Conservation (phyloP, 805 yeast species). For the Peterozyma toletana region DNA sequence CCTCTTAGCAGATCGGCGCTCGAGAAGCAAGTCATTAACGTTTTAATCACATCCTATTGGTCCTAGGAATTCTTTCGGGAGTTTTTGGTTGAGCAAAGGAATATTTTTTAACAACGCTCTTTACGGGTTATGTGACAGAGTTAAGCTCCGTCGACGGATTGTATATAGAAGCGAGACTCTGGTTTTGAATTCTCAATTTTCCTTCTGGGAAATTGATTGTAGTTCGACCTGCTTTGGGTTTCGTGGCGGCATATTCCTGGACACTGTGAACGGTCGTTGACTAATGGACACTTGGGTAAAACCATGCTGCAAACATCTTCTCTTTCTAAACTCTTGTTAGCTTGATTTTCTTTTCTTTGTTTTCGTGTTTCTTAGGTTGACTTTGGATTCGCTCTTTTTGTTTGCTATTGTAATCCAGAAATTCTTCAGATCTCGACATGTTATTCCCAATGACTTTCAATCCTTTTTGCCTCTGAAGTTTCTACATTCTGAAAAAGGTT, state of each 20-base stretch:
- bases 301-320: constrained; percentile 95
- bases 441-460: too few relatives aligned
- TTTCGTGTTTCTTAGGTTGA: not conserved
- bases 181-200: constrained; percentile 52
- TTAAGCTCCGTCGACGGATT: constrained; percentile 96
- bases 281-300: constrained; percentile 98
- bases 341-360: too few relatives aligned
- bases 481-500: too few relatives aligned
- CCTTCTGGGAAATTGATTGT: constrained; percentile 29
- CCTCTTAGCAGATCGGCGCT: constrained; percentile 60
- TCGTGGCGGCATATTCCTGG: constrained; percentile 98
- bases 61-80: constrained; percentile 11
- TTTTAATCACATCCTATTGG: constrained; percentile 21
- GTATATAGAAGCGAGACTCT: constrained; percentile 53
- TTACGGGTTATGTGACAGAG: constrained; percentile 57
- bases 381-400: not conserved
- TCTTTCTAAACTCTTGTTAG: too few relatives aligned
- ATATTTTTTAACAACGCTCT: constrained; percentile 21
- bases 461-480: too few relatives aligned
- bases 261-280: constrained; percentile 94
- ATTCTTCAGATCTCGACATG: too few relatives aligned
- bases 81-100: constrained; percentile 20
- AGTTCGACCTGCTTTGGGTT: constrained; percentile 60
- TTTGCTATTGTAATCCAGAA: too few relatives aligned
- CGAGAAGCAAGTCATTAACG: constrained; percentile 49